phyloP scores from a whole-genome alignment of 768 basidiomycete species.

The Cubamyces lactineus region DNA sequence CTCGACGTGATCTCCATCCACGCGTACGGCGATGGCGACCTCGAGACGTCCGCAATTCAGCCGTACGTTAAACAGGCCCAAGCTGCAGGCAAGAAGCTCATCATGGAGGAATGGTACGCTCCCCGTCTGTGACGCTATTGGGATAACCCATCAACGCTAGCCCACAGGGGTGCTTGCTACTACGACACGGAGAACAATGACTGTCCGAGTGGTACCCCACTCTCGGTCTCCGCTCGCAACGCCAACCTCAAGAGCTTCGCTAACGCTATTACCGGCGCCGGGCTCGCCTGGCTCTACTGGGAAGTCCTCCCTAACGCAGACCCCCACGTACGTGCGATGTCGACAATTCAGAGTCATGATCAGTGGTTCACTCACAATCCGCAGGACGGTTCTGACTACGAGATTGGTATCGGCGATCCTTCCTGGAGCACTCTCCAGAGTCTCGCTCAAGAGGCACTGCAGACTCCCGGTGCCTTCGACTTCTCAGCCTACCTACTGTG shows the following conservation, averaged over 20 bases:
- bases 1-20: conserved; percentile 44
- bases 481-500: conserved; percentile 28
- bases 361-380: too few species aligned
- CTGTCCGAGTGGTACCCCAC: conserved; percentile 33
- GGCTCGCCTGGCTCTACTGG: conserved; percentile 46
- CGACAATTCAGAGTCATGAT: too few species aligned
- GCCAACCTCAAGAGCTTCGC: conserved; percentile 40
- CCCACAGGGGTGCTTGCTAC: conserved; percentile 34
- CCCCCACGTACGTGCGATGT: conserved; percentile 34
- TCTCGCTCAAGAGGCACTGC: conserved; percentile 24
- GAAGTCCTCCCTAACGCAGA: conserved; percentile 42
- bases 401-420: conserved; percentile 29
- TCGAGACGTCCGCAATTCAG: conserved; percentile 29
- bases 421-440: conserved; percentile 27
- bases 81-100: conserved; percentile 40
- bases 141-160: background rate
- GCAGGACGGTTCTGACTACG: conserved; percentile 27
- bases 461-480: conserved; percentile 29
- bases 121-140: background rate
- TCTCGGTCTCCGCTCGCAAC: conserved; percentile 36
- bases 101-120: conserved; percentile 42
- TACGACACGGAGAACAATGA: conserved; percentile 33
- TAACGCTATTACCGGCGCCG: conserved; percentile 38
- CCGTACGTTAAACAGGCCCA: conserved; percentile 37
- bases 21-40: conserved; percentile 40